Evolutionary conservation across 495 filamentous ascomycete species (phyloP), one percentile per base, ranked within the genome.

Genomic region (Articulospora tetracladia): DNA sequence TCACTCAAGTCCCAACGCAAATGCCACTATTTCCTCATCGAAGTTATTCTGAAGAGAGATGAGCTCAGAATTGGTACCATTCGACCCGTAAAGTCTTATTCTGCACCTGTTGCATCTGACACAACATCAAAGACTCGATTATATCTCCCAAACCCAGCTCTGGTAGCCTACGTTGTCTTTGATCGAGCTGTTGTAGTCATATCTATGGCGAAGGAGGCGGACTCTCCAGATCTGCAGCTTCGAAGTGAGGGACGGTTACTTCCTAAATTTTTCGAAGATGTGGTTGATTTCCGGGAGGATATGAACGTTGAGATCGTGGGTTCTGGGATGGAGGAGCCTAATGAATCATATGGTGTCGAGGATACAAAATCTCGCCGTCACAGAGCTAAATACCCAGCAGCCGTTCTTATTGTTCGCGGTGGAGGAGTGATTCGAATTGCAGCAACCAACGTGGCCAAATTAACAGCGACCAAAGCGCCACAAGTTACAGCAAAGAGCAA

Each of bases 141-240:
- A n/a, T 83, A 90, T 56, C 76, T 97, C 25, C 91, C 95, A 3
- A 78, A 80, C 36, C 87, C 92, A 12, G 83, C 79, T 6, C 78
- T 90, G 46, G 88, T 90, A 1, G 94, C 91, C n/a, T 93, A 93
- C 63, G 70, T 96, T 44, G 78, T 92, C 4, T 89, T 95, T 58
- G 84, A 86, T 47, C 81, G 86, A 58, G 91, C 86, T 13, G 75
- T 96, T 17, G 84, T 91, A 12, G 70, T 98, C 20, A 76, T 89
- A 0, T 96, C 92, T 3, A 79, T 93, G 47, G 75, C 75, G 0
- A 74, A 70, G 23, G 68, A 78, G 1, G 82, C 86, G 34, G 80
- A 86, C 25, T 81, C 83, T 1, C 86, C 89, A 27, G 85, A 85
- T 25, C 81, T 81, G 15, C 91, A 95, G 64, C 78, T 93, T 7